Base-by-base conservation (phyloP, 2,329 filamentous ascomycete genomes). In the Fusarium chlamydosporum region DNA sequence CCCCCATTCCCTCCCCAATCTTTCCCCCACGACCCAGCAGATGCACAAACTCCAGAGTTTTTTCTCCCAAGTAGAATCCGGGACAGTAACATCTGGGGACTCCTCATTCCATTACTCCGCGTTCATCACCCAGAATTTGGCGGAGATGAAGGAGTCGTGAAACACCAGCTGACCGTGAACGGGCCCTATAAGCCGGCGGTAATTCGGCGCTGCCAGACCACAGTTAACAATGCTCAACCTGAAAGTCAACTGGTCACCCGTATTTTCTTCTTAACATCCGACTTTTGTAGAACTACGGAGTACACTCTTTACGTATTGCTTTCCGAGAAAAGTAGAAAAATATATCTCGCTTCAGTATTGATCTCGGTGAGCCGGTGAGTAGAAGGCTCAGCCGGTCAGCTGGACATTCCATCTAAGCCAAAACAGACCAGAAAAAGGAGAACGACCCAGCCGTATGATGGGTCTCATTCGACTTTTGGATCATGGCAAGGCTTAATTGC, bases 41-140 rank as follows among this genome's bases (percentile, higher is more conserved):
- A 45, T 43, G n/a, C 41, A 45, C 37, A 45, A 66, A 66, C 65
- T 63, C 52, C 46, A 63, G 38, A 43, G 38, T 67, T 54, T 40
- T 51, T 12, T 23, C 23, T 23, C 23, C n/a, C 43, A 47, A 48
- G 42, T 11, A 54, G 27, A 67, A 54, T 47, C 34, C 37, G 47
- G 55, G 60, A 64, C 37, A 6, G 29, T 23, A 55, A 35, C 26
- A 54, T 69, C 67, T 67, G 67, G 67, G 67, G 67, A 63, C 66
- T 69, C 65, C 63, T 46, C 54, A 47, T 47, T 57, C 16, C 45
- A 46, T 59, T 67, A 46, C 64, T 67, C 58, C 59, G 42, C 48
- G 42, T 64, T 31, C 50, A 43, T 12, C 20, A 34, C 48, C 31
- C 48, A 43, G 41, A 40, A 43, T 62, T 23, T 53, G 64, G 64